Evolutionary conservation across 768 basidiomycete species (phyloP), one percentile per base, ranked within the genome.

Genomic region (Kwoniella europaea): DNA sequence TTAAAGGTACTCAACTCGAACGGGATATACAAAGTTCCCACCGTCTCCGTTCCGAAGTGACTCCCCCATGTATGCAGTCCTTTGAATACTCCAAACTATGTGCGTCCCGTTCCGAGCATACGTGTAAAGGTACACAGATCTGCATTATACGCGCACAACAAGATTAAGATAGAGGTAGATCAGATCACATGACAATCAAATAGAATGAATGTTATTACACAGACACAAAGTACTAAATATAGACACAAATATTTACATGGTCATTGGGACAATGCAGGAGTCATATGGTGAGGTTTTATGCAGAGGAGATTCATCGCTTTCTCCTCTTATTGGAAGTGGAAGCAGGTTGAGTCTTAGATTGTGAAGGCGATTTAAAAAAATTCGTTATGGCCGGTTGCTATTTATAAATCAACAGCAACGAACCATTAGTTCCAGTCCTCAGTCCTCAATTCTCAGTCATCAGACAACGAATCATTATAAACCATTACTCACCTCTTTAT

Each of bases 381-480:
- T 59, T 74, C 35, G 77, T 78, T 29, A 80, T 80, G 18, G 74
- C 62, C 1, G 77, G 77, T 80, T 80, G 79, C 79, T 80, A 57
- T 15, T 41, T 35, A 35, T 35, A 35, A 35, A 35, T 35, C 35
- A 7, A 35, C 6, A 35, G 7, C 35, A 35, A 35, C 35, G 35
- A 35, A 35, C 7, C 35, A 4, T 35, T 35, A 35, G 35, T 4
- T 9, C 7, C 35, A 35, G 35, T 35, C 35, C 35, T 35, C 35
- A 35, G 35, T 35, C 35, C 35, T 35, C 35, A 35, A 9, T 35
- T 35, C 35, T 35, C 35, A 35, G 35, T 35, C 35, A 35, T 35
- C 35, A 35, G 3, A 35, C 35, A 35, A 35, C 7, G 35, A 35
- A 35, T 35, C 35, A 35, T 35, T 35, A 35, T 35, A 9, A 35